Evolutionary conservation across 1,284 basidiomycete species (phyloP).

Genomic region (Mycena citricolor): DNA sequence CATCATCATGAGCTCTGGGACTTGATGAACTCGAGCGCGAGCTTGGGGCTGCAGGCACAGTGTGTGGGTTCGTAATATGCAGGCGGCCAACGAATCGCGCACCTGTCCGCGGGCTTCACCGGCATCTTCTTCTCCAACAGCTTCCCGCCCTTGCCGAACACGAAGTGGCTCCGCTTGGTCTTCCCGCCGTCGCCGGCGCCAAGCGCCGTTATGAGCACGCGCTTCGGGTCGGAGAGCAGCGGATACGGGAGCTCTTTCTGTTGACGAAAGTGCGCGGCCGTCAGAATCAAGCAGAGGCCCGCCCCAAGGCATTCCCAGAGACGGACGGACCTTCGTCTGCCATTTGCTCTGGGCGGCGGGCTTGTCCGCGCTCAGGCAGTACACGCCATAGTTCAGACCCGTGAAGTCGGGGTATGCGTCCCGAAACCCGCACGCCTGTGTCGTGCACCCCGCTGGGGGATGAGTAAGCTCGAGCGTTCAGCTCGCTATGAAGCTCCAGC

Average conservation of each 20-base stretch:
- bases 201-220: slow-evolving; percentile 74
- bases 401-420: slow-evolving; percentile 79
- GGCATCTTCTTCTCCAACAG: slow-evolving; percentile 80
- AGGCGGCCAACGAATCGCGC: slow-evolving; percentile 21
- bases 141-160: slow-evolving; percentile 87
- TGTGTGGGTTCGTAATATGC: neutral
- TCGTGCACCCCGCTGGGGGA: slow-evolving; percentile 86
- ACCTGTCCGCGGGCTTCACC: slow-evolving; percentile 84
- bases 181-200: slow-evolving; percentile 81
- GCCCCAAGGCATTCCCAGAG: too few species aligned
- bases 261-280: too few species aligned
- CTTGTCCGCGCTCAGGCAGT: slow-evolving; percentile 86
- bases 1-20: slow-evolving; percentile 11
- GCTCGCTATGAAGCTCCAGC: neutral
- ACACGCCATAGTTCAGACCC: slow-evolving; percentile 70
- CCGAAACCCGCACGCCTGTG: slow-evolving; percentile 86
- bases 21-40: slow-evolving; percentile 31
- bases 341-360: slow-evolving; percentile 78
- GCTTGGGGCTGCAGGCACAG: slow-evolving; percentile 23
- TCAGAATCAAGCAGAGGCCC: too few species aligned
- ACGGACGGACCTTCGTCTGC: slow-evolving; percentile 86
- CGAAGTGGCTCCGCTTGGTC: slow-evolving; percentile 87
- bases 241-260: slow-evolving; percentile 84
- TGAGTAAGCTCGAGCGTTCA: too few species aligned
- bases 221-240: slow-evolving; percentile 85